Evolutionary conservation across 2,329 filamentous ascomycete species (phyloP).

Genomic region (Sporothrix inflata): DNA sequence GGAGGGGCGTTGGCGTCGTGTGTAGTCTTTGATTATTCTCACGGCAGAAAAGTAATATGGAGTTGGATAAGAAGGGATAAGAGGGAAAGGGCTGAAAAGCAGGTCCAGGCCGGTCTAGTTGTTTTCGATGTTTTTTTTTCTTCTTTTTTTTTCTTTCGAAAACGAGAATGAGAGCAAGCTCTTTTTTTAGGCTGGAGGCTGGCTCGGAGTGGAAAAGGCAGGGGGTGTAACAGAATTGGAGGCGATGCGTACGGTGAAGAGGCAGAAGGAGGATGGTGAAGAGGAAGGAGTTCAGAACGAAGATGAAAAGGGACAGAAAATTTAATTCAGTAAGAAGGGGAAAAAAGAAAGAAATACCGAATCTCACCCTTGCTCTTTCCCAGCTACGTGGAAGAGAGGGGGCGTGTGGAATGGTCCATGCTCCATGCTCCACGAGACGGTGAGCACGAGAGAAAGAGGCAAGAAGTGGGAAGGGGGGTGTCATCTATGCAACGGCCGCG

Average conservation of each 20-base stretch:
- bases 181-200: not conserved
- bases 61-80: not conserved
- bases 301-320: not conserved
- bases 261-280: not conserved
- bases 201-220: not conserved
- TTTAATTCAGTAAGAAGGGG: not conserved
- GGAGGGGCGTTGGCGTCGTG: slow-evolving; percentile 10
- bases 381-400: not conserved
- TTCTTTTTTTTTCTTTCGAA: not conserved
- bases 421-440: not conserved
- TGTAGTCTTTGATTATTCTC: slow-evolving; percentile 6
- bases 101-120: not conserved
- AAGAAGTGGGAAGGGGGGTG: not conserved
- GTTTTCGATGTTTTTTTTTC: not conserved
- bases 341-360: not conserved
- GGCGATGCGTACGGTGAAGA: not conserved
- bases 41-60: slow-evolving; percentile 5
- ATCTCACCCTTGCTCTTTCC: not conserved
- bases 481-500: not conserved
- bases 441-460: not conserved
- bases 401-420: not conserved
- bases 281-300: not conserved
- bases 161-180: not conserved
- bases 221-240: not conserved
- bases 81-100: slow-evolving; percentile 4